Evolutionary conservation across 2,329 filamentous ascomycete genomes (phyloP).

Genomic region (Karstenula rhodostoma): DNA sequence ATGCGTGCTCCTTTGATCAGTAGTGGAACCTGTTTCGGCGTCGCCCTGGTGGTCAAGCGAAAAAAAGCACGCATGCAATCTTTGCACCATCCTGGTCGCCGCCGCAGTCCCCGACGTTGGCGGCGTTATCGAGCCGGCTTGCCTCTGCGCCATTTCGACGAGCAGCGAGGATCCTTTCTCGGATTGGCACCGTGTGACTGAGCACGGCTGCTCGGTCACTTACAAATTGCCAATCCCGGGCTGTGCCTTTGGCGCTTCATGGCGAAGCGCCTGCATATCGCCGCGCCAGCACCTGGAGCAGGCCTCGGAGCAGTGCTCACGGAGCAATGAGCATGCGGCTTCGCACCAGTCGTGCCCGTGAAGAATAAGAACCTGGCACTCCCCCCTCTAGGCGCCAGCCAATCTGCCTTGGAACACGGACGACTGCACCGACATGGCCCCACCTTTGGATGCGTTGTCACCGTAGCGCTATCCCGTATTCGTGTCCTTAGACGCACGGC

Average conservation of each 20-base stretch:
- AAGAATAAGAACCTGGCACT: slow-evolving; percentile 46
- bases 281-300: slow-evolving; percentile 30
- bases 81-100: slow-evolving; percentile 8
- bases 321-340: slow-evolving; percentile 25
- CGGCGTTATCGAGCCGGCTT: slow-evolving; percentile 36
- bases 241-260: slow-evolving; percentile 27
- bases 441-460: slow-evolving; percentile 50
- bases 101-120: slow-evolving; percentile 18
- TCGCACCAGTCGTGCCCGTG: slow-evolving; percentile 22
- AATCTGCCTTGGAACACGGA: slow-evolving; percentile 45
- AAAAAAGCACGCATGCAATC: slow-evolving; percentile 25
- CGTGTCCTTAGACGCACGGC: slow-evolving; percentile 33
- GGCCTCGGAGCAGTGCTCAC: slow-evolving; percentile 25
- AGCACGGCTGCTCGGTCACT: slow-evolving; percentile 30
- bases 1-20: slow-evolving; percentile 24
- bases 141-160: slow-evolving; percentile 24
- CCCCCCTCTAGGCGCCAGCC: slow-evolving; percentile 37
- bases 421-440: slow-evolving; percentile 42
- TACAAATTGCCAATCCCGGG: slow-evolving; percentile 29
- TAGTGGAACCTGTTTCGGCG: slow-evolving; percentile 23
- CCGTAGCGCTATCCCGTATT: slow-evolving; percentile 34
- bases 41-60: slow-evolving; percentile 12
- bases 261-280: slow-evolving; percentile 30
- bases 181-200: slow-evolving; percentile 33
- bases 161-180: slow-evolving; percentile 40